phyloP scores from a whole-genome alignment of 208 protist genomes.

The Acanthamoeba castellanii region DNA sequence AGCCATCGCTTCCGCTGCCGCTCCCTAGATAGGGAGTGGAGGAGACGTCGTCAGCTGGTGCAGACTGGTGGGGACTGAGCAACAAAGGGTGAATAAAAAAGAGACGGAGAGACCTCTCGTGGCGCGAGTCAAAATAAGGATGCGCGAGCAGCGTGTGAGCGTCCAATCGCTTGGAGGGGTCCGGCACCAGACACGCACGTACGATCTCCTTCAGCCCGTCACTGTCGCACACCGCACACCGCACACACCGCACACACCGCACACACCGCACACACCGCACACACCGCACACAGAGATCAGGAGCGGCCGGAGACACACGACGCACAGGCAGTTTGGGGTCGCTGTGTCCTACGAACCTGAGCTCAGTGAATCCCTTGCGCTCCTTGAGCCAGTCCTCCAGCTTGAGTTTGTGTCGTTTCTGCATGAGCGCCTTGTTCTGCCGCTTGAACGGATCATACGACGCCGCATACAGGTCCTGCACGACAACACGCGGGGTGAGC shows the following conservation, averaged over 20 bases:
- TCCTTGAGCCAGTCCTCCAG: constrained; percentile 72
- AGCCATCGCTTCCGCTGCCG: neutral
- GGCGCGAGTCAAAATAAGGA: constrained; percentile 59
- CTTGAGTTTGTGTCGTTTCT: constrained; percentile 54
- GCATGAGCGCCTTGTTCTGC: constrained; percentile 44
- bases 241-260: too few relatives aligned
- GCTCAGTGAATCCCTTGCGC: constrained; percentile 3
- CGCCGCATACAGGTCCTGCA: constrained; percentile 46
- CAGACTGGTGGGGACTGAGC: too few relatives aligned
- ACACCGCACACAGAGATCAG: neutral
- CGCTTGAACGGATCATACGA: constrained; percentile 63
- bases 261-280: too few relatives aligned
- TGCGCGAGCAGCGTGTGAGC: constrained; percentile 26
- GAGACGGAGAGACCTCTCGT: too few relatives aligned
- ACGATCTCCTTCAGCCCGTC: constrained; percentile 72
- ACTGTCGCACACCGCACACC: too few relatives aligned
- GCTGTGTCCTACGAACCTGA: neutral
- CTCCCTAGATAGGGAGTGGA: neutral
- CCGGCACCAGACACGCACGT: neutral
- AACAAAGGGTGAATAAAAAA: too few relatives aligned
- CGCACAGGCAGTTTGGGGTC: too few relatives aligned
- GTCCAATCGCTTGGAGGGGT: constrained; percentile 34
- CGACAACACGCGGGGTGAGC: too few relatives aligned
- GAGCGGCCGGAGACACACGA: neutral
- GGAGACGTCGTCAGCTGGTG: too few relatives aligned